Percentiles rank a stretch among this genome's conserved stretches.
Conservation (phyloP, 352 stramenopile genomes). For the Blastocystis sp. region DNA sequence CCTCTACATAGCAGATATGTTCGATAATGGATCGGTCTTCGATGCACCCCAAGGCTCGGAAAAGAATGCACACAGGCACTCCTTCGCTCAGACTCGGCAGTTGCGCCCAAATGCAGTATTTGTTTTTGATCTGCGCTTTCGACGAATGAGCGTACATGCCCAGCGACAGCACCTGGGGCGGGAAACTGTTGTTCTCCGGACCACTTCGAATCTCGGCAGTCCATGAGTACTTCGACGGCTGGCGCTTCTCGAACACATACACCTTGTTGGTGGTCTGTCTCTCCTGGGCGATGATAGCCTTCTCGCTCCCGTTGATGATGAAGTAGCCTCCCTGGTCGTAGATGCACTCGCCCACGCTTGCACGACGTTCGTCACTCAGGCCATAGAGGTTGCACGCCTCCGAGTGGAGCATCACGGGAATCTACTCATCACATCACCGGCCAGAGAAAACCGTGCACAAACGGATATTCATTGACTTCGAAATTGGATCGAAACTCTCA, state of each 20-base stretch:
- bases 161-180: constrained; percentile 1
- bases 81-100: constrained; percentile 20
- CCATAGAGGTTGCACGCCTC: constrained; percentile 82
- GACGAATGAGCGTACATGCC: constrained; percentile 36
- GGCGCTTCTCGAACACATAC: constrained; percentile 98
- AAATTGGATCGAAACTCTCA: not conserved
- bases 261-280: constrained; percentile 99
- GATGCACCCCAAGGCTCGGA: constrained; percentile 89
- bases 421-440: constrained; percentile 66
- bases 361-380: constrained; percentile 84
- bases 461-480: constrained; percentile 23
- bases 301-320: constrained; percentile 93
- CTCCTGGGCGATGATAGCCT: constrained; percentile 98
- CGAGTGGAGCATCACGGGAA: constrained; percentile 85
- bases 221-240: constrained; percentile 88
- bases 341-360: constrained; percentile 92
- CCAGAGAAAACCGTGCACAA: not conserved
- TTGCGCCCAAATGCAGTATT: constrained; percentile 56
- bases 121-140: constrained; percentile 48
- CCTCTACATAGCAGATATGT: constrained; percentile 85
- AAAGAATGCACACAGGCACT: constrained; percentile 95
- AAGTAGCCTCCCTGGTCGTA: constrained; percentile 99
- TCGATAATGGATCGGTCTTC: constrained; percentile 96
- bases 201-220: constrained; percentile 64
- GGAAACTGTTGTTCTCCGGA: constrained; percentile 5